These are phyloP conservation scores for Dipteronia dyeriana DNA, from an alignment of 345 rosid species.

Conservation along the genomic window DNA sequence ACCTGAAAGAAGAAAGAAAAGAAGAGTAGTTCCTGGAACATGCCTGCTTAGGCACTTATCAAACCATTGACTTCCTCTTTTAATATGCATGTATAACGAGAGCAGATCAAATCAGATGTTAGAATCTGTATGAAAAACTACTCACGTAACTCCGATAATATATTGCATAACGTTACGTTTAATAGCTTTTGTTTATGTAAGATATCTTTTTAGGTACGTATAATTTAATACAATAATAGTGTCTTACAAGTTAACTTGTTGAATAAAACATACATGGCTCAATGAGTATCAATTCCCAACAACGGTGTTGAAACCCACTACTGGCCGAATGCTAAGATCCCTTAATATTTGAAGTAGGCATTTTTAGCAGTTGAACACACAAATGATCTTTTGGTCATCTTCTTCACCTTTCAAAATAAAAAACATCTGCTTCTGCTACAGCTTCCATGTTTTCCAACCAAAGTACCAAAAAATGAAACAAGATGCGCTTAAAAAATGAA, in stretches of 20 bases:
- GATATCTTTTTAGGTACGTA: not conserved
- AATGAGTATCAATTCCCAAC: not conserved
- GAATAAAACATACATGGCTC: not conserved
- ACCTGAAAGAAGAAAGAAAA: not conserved
- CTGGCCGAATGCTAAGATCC: not conserved
- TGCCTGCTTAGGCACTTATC: not conserved
- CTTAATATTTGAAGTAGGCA: not conserved
- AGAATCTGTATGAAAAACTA: too few species aligned
- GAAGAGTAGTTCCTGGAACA: not conserved
- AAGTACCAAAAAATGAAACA: not conserved
- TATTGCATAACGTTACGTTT: too few species aligned
- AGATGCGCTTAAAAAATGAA: not conserved
- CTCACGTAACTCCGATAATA: too few species aligned
- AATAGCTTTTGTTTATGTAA: too few species aligned
- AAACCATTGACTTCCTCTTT: not conserved
- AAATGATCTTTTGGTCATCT: not conserved
- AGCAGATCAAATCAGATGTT: too few species aligned
- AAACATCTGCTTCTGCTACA: not conserved
- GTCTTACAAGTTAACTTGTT: not conserved
- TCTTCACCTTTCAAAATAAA: not conserved
- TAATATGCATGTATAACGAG: not conserved
- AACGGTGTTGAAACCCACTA: not conserved
- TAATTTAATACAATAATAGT: not conserved
- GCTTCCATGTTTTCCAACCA: not conserved
- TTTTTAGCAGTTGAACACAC: slow-evolving; percentile 5